Evolutionary conservation across 768 basidiomycete genomes (phyloP).

Genomic region (Suillus alpinus): DNA sequence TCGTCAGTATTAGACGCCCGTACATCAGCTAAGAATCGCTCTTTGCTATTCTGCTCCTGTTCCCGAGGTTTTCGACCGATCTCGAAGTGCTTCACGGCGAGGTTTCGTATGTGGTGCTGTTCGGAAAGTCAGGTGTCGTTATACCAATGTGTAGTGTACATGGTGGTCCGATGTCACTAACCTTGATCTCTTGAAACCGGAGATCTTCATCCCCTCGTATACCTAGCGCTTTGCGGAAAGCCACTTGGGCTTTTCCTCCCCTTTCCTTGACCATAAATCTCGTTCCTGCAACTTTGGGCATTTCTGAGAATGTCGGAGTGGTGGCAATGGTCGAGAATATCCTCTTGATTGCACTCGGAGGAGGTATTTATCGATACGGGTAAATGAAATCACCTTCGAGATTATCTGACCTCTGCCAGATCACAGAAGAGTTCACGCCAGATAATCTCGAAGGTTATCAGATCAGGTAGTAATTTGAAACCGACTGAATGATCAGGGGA

Average conservation of each 20-base stretch:
- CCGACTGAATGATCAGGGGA: not conserved
- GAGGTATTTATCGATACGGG: not conserved
- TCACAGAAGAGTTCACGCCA: not conserved
- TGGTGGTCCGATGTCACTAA: not conserved
- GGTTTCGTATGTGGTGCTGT: conserved; percentile 1
- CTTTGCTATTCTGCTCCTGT: not conserved
- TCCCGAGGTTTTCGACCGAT: not conserved
- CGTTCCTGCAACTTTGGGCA: not conserved
- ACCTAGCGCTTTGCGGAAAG: not conserved
- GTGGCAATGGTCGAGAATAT: not conserved
- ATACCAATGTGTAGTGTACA: not conserved
- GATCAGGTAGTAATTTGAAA: not conserved
- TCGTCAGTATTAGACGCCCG: not conserved
- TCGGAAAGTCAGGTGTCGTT: not conserved
- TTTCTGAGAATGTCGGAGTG: not conserved
- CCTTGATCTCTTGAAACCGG: conserved; percentile 3
- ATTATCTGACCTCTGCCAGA: not conserved
- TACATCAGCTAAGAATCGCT: conserved; percentile 2
- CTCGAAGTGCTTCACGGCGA: conserved; percentile 3
- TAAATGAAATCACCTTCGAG: not conserved
- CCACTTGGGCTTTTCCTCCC: not conserved
- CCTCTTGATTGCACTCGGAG: not conserved
- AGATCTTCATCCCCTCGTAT: not conserved
- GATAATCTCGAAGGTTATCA: not conserved
- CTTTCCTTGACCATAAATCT: not conserved